A percentile compares a stretch with the other conserved stretches of the same genome.
Evolutionary conservation across 2,329 filamentous ascomycete genomes (phyloP).

Genomic region (Ampelomyces quisqualis): DNA sequence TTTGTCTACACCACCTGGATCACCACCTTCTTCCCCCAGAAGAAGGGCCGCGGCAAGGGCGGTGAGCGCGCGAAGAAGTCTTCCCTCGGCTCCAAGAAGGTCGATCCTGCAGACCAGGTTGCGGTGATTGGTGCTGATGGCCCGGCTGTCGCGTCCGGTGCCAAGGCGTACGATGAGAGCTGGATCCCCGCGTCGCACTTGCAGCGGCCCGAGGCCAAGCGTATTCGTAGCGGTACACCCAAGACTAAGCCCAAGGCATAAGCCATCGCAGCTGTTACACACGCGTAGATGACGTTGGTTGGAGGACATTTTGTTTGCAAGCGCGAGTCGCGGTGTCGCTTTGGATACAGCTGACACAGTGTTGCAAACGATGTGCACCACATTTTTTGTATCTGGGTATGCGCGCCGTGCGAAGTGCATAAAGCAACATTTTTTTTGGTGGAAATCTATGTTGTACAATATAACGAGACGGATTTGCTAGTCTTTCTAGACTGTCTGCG

Average conservation of each 20-base stretch:
- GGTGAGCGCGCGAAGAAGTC: conserved; percentile 66
- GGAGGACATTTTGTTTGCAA: no score
- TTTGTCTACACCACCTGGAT: conserved; percentile 99
- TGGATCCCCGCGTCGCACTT: conserved; percentile 93
- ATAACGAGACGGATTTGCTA: conserved; percentile 2
- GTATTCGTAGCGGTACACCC: conserved; percentile 55
- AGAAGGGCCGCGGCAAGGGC: conserved; percentile 59
- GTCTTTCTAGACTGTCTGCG: no score
- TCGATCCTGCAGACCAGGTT: conserved; percentile 59
- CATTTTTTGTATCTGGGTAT: not conserved
- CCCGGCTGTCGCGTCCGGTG: conserved; percentile 66
- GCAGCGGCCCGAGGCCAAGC: conserved; percentile 73
- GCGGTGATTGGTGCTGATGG: conserved; percentile 70
- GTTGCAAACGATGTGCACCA: no score
- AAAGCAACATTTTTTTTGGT: no score
- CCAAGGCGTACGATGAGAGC: conserved; percentile 81
- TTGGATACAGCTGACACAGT: no score
- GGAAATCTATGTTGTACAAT: conserved; percentile 7
- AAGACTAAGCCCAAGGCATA: conserved; percentile 43
- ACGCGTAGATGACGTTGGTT: no score
- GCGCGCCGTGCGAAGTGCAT: not conserved
- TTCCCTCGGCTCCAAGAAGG: conserved; percentile 66
- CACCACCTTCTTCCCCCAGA: conserved; percentile 90
- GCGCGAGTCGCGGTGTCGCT: no score
- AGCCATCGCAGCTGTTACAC: no score